phyloP scores from a whole-genome alignment of 2,329 filamentous ascomycete genomes.

The Exophiala aquamarina region DNA sequence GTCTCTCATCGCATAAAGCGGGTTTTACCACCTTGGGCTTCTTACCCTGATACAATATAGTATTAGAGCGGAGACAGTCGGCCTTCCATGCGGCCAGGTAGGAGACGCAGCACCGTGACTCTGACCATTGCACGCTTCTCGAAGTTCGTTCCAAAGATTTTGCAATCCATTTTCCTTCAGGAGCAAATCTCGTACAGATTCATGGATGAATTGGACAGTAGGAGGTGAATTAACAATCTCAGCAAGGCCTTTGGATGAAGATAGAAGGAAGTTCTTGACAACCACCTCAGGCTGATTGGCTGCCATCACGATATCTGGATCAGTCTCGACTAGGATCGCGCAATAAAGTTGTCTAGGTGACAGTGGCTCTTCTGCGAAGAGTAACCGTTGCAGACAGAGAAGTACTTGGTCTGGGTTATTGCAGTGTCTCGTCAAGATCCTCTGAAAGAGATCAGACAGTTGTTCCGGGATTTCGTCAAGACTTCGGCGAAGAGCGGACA shows the following conservation, averaged over 20 bases:
- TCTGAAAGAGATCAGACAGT: constrained; percentile 51
- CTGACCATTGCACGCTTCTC: constrained; percentile 31
- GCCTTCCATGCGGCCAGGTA: constrained; percentile 36
- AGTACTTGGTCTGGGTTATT: constrained; percentile 45
- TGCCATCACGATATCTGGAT: constrained; percentile 21
- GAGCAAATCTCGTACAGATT: constrained; percentile 43
- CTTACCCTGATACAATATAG: constrained; percentile 9
- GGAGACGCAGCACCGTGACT: constrained; percentile 45
- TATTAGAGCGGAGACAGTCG: not conserved
- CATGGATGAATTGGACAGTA: constrained; percentile 48
- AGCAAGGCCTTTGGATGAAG: constrained; percentile 52
- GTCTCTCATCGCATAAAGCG: too few relatives aligned
- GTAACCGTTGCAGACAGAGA: constrained; percentile 17
- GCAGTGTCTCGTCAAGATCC: constrained; percentile 52
- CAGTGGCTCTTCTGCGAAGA: constrained; percentile 37
- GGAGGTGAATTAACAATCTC: constrained; percentile 25
- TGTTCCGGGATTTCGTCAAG: constrained; percentile 42
- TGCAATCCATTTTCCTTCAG: constrained; percentile 37
- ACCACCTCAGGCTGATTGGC: constrained; percentile 26
- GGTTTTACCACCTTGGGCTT: too few relatives aligned
- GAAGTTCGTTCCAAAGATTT: constrained; percentile 36
- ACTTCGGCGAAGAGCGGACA: constrained; percentile 32
- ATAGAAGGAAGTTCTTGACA: constrained; percentile 36
- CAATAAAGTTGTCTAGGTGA: constrained; percentile 42
- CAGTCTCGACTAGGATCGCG: constrained; percentile 37